Conservation (phyloP, 225 moss, liverwort and hornwort genomes). For the Asterella californica region DNA sequence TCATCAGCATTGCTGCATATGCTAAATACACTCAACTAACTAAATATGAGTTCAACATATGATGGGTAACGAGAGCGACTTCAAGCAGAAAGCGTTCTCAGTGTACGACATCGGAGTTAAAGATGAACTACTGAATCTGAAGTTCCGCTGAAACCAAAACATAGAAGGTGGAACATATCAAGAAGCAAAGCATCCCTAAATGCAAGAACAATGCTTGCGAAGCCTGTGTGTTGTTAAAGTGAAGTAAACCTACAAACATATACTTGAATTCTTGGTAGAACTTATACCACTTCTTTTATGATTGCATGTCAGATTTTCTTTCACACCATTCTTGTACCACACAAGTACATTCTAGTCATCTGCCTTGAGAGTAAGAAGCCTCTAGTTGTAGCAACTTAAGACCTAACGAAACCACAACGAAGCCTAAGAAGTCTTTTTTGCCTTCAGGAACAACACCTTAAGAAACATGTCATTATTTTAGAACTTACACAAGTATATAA, state of each 20-base stretch:
- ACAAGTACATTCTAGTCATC: background rate
- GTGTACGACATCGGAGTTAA: background rate
- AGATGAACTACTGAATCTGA: background rate
- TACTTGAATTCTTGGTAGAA: conserved; percentile 24
- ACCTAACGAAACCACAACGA: too few species aligned
- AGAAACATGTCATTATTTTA: background rate
- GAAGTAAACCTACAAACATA: background rate
- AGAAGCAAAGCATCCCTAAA: background rate
- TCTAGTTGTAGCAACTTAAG: background rate
- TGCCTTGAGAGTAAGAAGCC: background rate
- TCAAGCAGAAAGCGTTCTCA: background rate
- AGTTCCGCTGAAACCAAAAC: background rate
- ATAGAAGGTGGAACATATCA: background rate
- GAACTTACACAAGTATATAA: conserved; percentile 70
- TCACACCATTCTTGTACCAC: conserved; percentile 29
- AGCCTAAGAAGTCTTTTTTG: background rate
- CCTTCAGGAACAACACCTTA: background rate
- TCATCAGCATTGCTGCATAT: background rate
- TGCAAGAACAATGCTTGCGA: background rate
- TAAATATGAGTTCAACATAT: too few species aligned
- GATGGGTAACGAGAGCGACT: background rate
- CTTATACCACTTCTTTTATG: background rate
- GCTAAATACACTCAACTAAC: too few species aligned
- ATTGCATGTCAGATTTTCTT: background rate
- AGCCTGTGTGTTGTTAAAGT: background rate